Percentiles rank a stretch among this genome's conserved stretches.
phyloP scores from a whole-genome alignment of 495 filamentous ascomycete species.

The Penicillium antarcticum region DNA sequence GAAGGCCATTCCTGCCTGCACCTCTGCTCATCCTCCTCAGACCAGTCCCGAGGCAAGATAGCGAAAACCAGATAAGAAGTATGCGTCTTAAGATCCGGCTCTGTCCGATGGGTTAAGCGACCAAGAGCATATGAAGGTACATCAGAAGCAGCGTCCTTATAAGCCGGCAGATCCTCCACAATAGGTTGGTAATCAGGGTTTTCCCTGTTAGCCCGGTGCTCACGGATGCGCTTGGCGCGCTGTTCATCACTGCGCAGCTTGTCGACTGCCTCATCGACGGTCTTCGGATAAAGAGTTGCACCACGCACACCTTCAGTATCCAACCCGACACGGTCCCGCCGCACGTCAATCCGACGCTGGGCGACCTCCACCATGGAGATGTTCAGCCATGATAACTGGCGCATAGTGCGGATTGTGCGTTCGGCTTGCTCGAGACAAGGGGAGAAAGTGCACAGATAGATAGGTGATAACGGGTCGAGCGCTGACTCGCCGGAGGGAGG shows the following conservation, averaged over 20 bases:
- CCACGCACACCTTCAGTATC: slow-evolving; percentile 56
- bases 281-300: slow-evolving; percentile 56
- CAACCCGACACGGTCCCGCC: slow-evolving; percentile 73
- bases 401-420: slow-evolving; percentile 72
- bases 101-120: slow-evolving; percentile 70
- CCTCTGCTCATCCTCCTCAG: slow-evolving; percentile 71
- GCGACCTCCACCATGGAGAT: slow-evolving; percentile 88
- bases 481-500: slow-evolving; percentile 52
- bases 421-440: slow-evolving; percentile 96
- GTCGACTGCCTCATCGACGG: slow-evolving; percentile 73
- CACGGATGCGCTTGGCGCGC: slow-evolving; percentile 54
- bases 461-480: slow-evolving; percentile 62
- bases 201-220: slow-evolving; percentile 11
- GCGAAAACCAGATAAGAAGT: slow-evolving; percentile 96
- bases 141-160: neutral
- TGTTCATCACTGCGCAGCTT: slow-evolving; percentile 71
- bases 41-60: slow-evolving; percentile 80
- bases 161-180: neutral
- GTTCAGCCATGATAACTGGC: slow-evolving; percentile 79
- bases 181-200: neutral
- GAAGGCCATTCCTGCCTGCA: slow-evolving; percentile 61
- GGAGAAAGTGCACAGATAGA: slow-evolving; percentile 86
- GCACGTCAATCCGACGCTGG: slow-evolving; percentile 72
- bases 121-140: slow-evolving; percentile 57
- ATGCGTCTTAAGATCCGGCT: slow-evolving; percentile 89